Base-by-base conservation (phyloP, 106 monocot genomes). In the Allium cepa region DNA sequence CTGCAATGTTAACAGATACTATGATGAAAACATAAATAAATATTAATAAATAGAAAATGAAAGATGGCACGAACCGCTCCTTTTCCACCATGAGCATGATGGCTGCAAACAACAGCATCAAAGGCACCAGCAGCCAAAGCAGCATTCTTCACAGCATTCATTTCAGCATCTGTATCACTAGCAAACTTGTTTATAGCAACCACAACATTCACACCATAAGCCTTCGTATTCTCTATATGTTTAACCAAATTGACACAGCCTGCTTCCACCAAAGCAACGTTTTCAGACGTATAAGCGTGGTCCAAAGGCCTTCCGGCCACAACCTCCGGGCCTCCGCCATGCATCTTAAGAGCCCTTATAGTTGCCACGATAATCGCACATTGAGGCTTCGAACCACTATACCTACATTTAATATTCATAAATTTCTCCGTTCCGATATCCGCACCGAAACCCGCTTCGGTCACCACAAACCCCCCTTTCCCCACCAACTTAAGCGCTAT, bases 341-440 rank as follows among this genome's bases (percentile, higher is more conserved):
- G 99, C 99, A 99, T 99, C 78, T 99, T 99, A 47, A 99, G 68
- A 60, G 93, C 93, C 55, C 99, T 82, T 56, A 99, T 83, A 13
- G 93, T 99, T 36, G 99, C 99, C n/a, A 99, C 99, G 68, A 99
- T 71, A 57, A 93, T 70, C 18, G 99, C 89, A 75, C 99, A 99
- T 66, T 99, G 99, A 28, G 99, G 90, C 45, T 73, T 45, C 55
- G 89, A 72, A 50, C 89, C 89, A 78, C 99, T 99, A 52, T 90
- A 90, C 50, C 99, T 76, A 49, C 90, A 86, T 27, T 99, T 99
- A 71, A 99, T 99, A 73, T 99, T 93, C 87, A 99, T 93, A 61
- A 99, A 99, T 50, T 99, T 99, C 66, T 99, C 99, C 9, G 90
- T 83, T 27, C 99, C 99, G 80, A 99, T 93, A 75, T 99, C 99